phyloP scores from a whole-genome alignment of 2,329 filamentous ascomycete genomes.

The Alternaria brassicicola region DNA sequence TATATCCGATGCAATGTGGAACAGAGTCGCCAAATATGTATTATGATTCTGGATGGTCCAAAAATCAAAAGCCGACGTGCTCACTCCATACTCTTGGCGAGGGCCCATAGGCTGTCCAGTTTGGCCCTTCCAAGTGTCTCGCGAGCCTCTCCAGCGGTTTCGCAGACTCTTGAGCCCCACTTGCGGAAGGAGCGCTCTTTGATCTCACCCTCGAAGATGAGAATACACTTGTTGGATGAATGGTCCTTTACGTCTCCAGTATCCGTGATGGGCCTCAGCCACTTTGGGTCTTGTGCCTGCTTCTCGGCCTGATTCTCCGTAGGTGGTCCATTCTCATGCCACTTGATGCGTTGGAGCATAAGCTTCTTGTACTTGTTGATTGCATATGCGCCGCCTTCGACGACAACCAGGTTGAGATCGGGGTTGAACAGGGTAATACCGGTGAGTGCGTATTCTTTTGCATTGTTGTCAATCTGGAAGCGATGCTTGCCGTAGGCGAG shows the following conservation, averaged over 20 bases:
- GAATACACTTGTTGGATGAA: conserved; percentile 76
- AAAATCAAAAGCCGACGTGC: not conserved
- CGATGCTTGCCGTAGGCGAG: conserved; percentile 92
- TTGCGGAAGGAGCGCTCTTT: conserved; percentile 81
- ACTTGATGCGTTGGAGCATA: conserved; percentile 92
- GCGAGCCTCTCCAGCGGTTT: conserved; percentile 87
- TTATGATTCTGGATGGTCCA: not conserved
- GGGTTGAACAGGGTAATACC: conserved; percentile 93
- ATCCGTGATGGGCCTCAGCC: conserved; percentile 81
- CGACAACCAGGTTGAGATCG: conserved; percentile 84
- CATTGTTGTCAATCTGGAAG: conserved; percentile 91
- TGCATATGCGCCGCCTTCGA: conserved; percentile 86
- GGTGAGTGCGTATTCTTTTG: conserved; percentile 84
- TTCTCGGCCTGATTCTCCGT: conserved; percentile 63
- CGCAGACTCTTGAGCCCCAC: conserved; percentile 86
- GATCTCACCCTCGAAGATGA: conserved; percentile 91
- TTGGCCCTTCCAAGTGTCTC: conserved; percentile 79
- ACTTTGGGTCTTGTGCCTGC: conserved; percentile 67
- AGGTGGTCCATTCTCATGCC: conserved; percentile 85
- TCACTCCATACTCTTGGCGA: conserved; percentile 69
- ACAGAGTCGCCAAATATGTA: not conserved
- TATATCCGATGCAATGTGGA: not conserved
- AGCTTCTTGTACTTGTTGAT: conserved; percentile 88
- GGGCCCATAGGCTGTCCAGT: conserved; percentile 94
- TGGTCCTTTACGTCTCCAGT: conserved; percentile 80